A percentile compares a stretch with the other conserved stretches of the same genome.
Conservation (phyloP, 768 basidiomycete genomes). For the Goffeauzyma gilvescens region DNA sequence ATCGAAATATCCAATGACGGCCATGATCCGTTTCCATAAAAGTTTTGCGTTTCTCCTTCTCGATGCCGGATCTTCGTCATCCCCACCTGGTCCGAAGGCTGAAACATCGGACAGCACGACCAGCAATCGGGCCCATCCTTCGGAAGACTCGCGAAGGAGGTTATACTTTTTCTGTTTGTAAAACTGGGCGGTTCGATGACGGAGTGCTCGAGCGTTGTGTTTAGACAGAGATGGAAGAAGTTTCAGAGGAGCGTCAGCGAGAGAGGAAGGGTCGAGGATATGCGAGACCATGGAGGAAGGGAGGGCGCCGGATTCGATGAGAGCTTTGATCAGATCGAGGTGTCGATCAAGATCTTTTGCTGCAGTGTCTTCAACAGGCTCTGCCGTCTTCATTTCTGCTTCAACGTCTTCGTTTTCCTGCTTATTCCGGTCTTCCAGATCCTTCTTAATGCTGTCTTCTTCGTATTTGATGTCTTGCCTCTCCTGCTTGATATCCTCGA, state of each 20-base stretch:
- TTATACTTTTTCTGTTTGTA: constrained; percentile 82
- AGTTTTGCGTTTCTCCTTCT: constrained; percentile 15
- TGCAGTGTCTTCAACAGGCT: background rate
- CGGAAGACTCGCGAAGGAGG: constrained; percentile 84
- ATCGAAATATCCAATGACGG: constrained; percentile 61
- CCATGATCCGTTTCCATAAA: constrained; percentile 32
- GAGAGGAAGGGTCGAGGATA: constrained; percentile 17
- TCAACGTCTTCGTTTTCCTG: constrained; percentile 13
- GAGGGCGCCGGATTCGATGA: too few relatives aligned
- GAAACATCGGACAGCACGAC: constrained; percentile 54
- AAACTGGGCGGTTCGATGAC: constrained; percentile 22
- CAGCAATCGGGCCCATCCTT: constrained; percentile 85
- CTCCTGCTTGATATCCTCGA: constrained; percentile 10
- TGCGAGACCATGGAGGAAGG: constrained; percentile 10
- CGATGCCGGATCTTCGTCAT: constrained; percentile 1
- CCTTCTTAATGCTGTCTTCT: constrained; percentile 7
- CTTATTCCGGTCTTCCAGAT: constrained; percentile 12
- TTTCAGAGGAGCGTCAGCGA: constrained; percentile 14
- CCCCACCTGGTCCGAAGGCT: constrained; percentile 7
- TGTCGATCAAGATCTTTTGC: constrained; percentile 8
- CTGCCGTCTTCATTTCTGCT: constrained; percentile 5
- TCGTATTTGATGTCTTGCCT: constrained; percentile 7
- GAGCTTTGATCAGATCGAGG: constrained; percentile 11
- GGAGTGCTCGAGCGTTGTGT: constrained; percentile 16
- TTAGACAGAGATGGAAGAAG: constrained; percentile 13